A percentile compares a stretch with the other conserved stretches of the same genome.
Conservation (phyloP, 2,329 filamentous ascomycete genomes). For the Colletotrichum somersetense region DNA sequence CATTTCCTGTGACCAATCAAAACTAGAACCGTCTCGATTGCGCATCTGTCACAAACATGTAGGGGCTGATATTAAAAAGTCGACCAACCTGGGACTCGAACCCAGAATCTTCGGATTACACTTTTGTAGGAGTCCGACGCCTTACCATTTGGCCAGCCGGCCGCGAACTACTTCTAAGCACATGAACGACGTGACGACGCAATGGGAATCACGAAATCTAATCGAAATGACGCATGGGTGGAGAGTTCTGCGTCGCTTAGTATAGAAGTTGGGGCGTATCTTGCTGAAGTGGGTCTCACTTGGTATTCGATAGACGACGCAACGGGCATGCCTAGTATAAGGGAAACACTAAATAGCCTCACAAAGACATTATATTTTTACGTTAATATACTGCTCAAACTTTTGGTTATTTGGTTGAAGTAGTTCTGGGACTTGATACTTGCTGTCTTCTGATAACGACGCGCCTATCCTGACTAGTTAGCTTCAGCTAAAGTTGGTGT, state of each 20-base stretch:
- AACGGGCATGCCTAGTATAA: background rate
- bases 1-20: background rate
- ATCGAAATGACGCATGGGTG: background rate
- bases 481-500: background rate
- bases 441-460: background rate
- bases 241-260: background rate
- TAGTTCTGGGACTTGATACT: background rate
- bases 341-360: too few relatives aligned
- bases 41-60: too few relatives aligned
- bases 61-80: background rate
- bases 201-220: background rate
- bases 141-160: slow-evolving; percentile 41
- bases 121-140: slow-evolving; percentile 36
- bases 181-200: background rate
- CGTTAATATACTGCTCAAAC: background rate
- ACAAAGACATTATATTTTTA: background rate
- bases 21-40: background rate
- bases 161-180: background rate
- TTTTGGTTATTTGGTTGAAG: background rate
- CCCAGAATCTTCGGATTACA: slow-evolving; percentile 39
- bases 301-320: background rate
- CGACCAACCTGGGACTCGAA: slow-evolving; percentile 41
- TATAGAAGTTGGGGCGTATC: background rate
- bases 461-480: background rate
- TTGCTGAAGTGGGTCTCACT: background rate